Base-by-base conservation (phyloP, 495 filamentous ascomycete genomes). In the Neurospora tetraspora region DNA sequence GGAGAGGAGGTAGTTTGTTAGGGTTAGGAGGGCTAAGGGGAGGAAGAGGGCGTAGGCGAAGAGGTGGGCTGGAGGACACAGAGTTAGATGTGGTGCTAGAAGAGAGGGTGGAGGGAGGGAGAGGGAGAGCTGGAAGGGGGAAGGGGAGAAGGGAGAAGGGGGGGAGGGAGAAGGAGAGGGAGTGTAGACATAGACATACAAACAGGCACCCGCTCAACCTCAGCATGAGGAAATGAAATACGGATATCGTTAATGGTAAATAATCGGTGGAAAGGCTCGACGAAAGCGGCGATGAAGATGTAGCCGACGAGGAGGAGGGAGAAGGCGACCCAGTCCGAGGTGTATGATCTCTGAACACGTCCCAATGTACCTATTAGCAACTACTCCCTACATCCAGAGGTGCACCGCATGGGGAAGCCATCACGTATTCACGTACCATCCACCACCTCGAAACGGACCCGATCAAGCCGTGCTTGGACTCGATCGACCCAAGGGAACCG, bases 231-330 rank as follows among this genome's bases (percentile, higher is more conserved):
- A 78, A 90, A 97, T 75, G 92, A 90, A 65, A 98, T 93, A 45
- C 91, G 84, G 12, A 90, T 86, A 78, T 98, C 93, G 79, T 92
- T 91, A 71, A 98, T 89, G 71, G 87, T 88, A 78, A 94, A 94
- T 84, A 92, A 87, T 79, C 90, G 94, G 78, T 97, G 94, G 80
- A 98, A 99, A 3, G 96, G 96, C 73, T 90, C 89, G 76, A 91
- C 83, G 71, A 95, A 86, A 71, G 91, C 80, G 82, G 91, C 86
- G 23, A 94, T 85, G 38, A 93, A 71, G 16, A 92, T 72, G 81
- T 92, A 96, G 59, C 85, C 88, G 18, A 83, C 82, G 9, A 91
- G 74, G 20, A 99, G 85, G 38, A 93, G 76, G 3, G 85, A 85
- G 69, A 98, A 86, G 37, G 92, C 94, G 53, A 97, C 78, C 81